Conservation (phyloP, 441 rosid species). For the Dalechampia spathulata region DNA sequence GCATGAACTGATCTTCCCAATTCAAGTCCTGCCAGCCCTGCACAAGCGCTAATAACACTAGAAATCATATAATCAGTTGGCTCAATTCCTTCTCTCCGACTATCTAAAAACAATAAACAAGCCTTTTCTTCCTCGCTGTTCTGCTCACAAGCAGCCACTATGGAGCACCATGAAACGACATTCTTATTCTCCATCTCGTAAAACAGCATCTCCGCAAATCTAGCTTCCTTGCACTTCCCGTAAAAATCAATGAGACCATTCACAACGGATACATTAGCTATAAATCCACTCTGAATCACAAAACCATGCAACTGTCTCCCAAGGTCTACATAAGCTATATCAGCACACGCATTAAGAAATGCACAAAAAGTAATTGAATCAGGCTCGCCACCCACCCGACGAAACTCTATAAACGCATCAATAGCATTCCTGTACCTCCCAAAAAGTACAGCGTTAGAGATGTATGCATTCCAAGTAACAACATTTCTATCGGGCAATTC, state of each 20-base stretch:
- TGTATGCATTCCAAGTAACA: constrained; percentile 68
- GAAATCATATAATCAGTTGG: constrained; percentile 75
- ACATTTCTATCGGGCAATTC: constrained; percentile 67
- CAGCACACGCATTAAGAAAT: constrained; percentile 66
- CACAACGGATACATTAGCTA: constrained; percentile 43
- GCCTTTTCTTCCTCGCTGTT: constrained; percentile 77
- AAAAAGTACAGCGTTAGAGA: constrained; percentile 59
- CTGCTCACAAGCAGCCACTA: constrained; percentile 63
- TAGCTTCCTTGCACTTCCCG: constrained; percentile 66
- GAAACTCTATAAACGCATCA: constrained; percentile 46
- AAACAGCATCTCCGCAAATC: constrained; percentile 42
- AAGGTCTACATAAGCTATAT: constrained; percentile 30
- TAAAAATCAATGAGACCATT: constrained; percentile 80
- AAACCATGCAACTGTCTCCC: constrained; percentile 68
- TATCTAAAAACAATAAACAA: constrained; percentile 34
- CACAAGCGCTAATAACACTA: constrained; percentile 59
- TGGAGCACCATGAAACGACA: constrained; percentile 80
- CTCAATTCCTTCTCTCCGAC: constrained; percentile 45
- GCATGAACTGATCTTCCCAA: constrained; percentile 68
- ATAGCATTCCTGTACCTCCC: constrained; percentile 46
- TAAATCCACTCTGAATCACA: constrained; percentile 43
- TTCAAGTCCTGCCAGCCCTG: constrained; percentile 60
- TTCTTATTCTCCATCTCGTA: constrained; percentile 42
- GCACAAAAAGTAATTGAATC: constrained; percentile 67
- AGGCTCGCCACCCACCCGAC: constrained; percentile 46